phyloP scores from a whole-genome alignment of 1,284 basidiomycete species.

The Leccinum pachyderme region DNA sequence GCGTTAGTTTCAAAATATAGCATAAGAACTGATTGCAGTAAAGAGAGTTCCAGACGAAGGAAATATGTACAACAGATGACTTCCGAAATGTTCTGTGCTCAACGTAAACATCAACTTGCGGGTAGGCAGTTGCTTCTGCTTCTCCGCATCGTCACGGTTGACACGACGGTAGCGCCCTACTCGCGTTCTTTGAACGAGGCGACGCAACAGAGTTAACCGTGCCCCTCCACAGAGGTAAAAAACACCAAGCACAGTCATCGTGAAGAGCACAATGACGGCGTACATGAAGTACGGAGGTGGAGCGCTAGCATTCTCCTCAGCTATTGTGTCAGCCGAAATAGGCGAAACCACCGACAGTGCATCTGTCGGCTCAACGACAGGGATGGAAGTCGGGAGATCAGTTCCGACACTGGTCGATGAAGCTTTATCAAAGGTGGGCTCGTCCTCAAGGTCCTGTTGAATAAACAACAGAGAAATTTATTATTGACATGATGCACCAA shows the following conservation, averaged over 20 bases:
- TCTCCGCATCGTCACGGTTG: constrained; percentile 44
- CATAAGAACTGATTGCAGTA: background rate
- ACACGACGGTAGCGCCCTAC: constrained; percentile 48
- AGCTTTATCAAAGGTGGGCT: constrained; percentile 14
- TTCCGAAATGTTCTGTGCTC: background rate
- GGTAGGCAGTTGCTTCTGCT: constrained; percentile 12
- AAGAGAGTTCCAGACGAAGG: background rate
- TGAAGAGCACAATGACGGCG: constrained; percentile 42
- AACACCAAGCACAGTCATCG: constrained; percentile 46
- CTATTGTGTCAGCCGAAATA: constrained; percentile 1
- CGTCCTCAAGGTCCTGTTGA: constrained; percentile 33
- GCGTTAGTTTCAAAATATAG: background rate
- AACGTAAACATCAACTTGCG: background rate
- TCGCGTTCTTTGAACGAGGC: constrained; percentile 35
- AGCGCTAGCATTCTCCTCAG: constrained; percentile 21
- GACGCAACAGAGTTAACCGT: constrained; percentile 38
- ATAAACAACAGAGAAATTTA: constrained; percentile 40
- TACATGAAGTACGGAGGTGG: constrained; percentile 38
- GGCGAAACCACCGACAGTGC: background rate
- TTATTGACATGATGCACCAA: constrained; percentile 50
- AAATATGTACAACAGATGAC: background rate
- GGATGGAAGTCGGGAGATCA: constrained; percentile 5
- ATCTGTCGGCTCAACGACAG: background rate
- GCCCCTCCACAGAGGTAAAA: constrained; percentile 60
- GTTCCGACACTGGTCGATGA: constrained; percentile 14